Percentiles rank a stretch among this genome's conserved stretches.
Evolutionary conservation across 2,329 filamentous ascomycete species (phyloP).

Genomic region (Bipolaris cookei): DNA sequence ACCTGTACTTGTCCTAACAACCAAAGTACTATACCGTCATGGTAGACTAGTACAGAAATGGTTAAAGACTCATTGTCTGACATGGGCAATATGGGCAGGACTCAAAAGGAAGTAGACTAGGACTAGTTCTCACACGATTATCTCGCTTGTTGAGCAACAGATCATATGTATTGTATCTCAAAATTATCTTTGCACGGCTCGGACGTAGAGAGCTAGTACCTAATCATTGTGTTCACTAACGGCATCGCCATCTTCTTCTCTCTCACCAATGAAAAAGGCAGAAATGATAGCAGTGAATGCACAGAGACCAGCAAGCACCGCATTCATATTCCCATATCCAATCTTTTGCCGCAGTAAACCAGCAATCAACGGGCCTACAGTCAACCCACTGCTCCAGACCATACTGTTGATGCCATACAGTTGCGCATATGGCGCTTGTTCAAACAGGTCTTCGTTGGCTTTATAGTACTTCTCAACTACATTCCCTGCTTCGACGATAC

Average conservation of each 20-base stretch:
- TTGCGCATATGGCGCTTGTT: conserved; percentile 67
- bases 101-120: too few relatives aligned
- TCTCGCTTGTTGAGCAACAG: too few relatives aligned
- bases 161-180: not conserved
- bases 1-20: too few relatives aligned
- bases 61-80: too few relatives aligned
- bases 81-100: too few relatives aligned
- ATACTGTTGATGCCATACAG: conserved; percentile 70
- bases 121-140: too few relatives aligned
- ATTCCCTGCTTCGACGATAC: conserved; percentile 63
- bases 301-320: conserved; percentile 57
- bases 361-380: conserved; percentile 64
- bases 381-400: conserved; percentile 65
- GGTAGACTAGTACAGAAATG: too few relatives aligned
- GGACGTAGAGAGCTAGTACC: not conserved
- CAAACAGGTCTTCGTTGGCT: conserved; percentile 62
- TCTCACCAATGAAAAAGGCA: conserved; percentile 54
- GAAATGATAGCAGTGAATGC: conserved; percentile 53
- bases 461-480: conserved; percentile 63
- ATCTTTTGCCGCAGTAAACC: conserved; percentile 59
- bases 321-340: conserved; percentile 66
- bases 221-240: not conserved
- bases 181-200: not conserved
- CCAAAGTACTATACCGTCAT: too few relatives aligned
- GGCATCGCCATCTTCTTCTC: not conserved